Evolutionary conservation across 306 rosid species (phyloP).

Genomic region (Gleditsia sinensis): DNA sequence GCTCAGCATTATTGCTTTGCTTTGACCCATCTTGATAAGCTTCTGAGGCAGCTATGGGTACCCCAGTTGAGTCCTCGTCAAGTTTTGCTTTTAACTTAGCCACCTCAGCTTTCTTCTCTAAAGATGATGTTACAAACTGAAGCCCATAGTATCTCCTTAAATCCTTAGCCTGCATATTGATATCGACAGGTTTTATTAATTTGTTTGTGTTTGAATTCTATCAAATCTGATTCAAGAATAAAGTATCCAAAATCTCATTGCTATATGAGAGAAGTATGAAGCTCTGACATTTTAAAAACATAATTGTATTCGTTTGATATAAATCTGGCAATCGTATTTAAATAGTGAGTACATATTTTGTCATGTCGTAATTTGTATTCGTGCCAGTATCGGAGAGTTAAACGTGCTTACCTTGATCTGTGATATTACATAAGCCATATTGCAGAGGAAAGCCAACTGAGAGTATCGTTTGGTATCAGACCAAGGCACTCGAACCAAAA

Average conservation of each 20-base stretch:
- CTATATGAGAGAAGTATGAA: no score
- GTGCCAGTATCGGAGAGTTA: no score
- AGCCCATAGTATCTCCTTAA: slow-evolving; percentile 65
- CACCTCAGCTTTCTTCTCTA: slow-evolving; percentile 69
- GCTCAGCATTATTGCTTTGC: slow-evolving; percentile 35
- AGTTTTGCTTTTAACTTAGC: slow-evolving; percentile 48
- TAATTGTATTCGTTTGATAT: no score
- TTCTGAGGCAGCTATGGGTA: slow-evolving; percentile 42
- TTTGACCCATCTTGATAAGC: slow-evolving; percentile 34
- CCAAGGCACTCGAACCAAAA: slow-evolving; percentile 67
- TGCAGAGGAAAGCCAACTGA: slow-evolving; percentile 73
- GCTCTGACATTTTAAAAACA: no score
- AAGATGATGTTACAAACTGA: slow-evolving; percentile 72
- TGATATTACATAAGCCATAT: slow-evolving; percentile 87
- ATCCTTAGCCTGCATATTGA: slow-evolving; percentile 70
- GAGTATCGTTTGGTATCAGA: slow-evolving; percentile 73
- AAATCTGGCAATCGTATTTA: no score
- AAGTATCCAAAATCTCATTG: no score
- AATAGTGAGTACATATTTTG: no score
- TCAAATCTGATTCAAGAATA: not conserved
- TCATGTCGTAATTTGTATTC: no score
- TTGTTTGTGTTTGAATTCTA: not conserved
- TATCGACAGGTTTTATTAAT: slow-evolving; percentile 12
- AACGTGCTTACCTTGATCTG: slow-evolving; percentile 63
- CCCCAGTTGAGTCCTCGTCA: slow-evolving; percentile 49